Percentiles rank a stretch among this genome's conserved stretches.
phyloP scores from a whole-genome alignment of 805 yeast genomes.

The Nakazawaea siamensis region DNA sequence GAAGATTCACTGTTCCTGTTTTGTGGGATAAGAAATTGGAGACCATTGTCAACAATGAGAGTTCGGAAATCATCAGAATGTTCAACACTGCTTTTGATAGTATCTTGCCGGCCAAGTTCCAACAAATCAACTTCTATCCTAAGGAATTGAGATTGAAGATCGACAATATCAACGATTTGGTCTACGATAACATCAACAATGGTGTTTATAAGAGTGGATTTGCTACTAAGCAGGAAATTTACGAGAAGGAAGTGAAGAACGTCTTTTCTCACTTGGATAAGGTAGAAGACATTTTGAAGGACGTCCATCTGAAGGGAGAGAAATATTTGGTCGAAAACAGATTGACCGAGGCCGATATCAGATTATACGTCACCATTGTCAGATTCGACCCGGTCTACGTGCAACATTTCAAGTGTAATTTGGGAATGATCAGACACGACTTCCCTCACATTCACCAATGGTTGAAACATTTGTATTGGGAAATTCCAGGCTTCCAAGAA shows the following conservation, averaged over 20 bases:
- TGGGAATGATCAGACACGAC: conserved; percentile 68
- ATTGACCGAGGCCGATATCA: conserved; percentile 85
- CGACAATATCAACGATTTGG: conserved; percentile 75
- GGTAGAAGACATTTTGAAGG: conserved; percentile 52
- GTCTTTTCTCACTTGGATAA: conserved; percentile 63
- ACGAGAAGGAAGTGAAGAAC: conserved; percentile 56
- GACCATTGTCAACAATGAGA: conserved; percentile 88
- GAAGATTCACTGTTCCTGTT: conserved; percentile 88
- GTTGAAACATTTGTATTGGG: conserved; percentile 82
- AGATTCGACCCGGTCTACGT: conserved; percentile 92
- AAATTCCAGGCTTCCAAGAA: conserved; percentile 56
- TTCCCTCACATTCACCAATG: conserved; percentile 76
- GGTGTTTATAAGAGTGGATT: conserved; percentile 94
- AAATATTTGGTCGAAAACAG: conserved; percentile 49
- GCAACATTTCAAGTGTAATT: conserved; percentile 91
- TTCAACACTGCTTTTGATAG: conserved; percentile 66
- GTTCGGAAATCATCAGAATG: conserved; percentile 83
- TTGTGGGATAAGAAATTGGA: conserved; percentile 80
- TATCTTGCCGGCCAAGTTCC: conserved; percentile 39
- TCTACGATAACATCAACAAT: conserved; percentile 78
- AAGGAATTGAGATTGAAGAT: conserved; percentile 41
- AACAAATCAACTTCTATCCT: conserved; percentile 58
- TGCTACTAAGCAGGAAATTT: conserved; percentile 75
- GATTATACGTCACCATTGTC: conserved; percentile 79
- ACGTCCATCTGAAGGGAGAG: conserved; percentile 27